A percentile compares a stretch with the other conserved stretches of the same genome.
These are phyloP conservation scores for Nelumbo lutea DNA, from an alignment of 164 flowering plant species.

Conservation along the genomic window DNA sequence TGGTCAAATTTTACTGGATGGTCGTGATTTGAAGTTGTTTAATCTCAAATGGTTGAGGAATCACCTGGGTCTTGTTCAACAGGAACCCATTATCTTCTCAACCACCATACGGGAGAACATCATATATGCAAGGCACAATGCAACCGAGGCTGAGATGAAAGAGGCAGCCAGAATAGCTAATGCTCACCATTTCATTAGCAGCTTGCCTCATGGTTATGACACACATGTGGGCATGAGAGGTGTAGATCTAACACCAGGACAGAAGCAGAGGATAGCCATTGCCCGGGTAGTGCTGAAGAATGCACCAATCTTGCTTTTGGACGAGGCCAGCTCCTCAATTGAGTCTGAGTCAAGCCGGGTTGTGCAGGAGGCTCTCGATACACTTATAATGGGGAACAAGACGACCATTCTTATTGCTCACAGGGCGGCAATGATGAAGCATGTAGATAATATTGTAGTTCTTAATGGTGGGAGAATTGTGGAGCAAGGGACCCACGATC, in stretches of 20 bases:
- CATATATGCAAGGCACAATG: conserved; percentile 94
- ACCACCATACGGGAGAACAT: conserved; percentile 93
- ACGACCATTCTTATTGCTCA: conserved; percentile 94
- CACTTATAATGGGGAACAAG: conserved; percentile 94
- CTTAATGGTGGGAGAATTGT: conserved; percentile 91
- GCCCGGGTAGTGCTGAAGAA: conserved; percentile 95
- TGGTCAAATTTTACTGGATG: conserved; percentile 83
- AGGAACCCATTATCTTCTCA: conserved; percentile 92
- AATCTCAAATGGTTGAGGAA: conserved; percentile 92
- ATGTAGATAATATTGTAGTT: conserved; percentile 96
- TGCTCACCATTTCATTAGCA: conserved; percentile 97
- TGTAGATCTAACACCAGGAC: conserved; percentile 92
- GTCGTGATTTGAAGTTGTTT: conserved; percentile 71
- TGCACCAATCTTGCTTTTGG: conserved; percentile 86
- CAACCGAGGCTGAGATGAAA: conserved; percentile 92
- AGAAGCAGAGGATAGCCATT: conserved; percentile 95
- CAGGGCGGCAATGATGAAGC: conserved; percentile 96
- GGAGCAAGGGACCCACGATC: conserved; percentile 91
- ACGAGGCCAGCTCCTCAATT: conserved; percentile 92
- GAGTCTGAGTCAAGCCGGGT: conserved; percentile 99
- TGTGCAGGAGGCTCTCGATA: conserved; percentile 96
- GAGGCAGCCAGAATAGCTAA: conserved; percentile 98
- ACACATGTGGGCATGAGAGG: conserved; percentile 98
- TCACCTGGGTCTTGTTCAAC: conserved; percentile 91
- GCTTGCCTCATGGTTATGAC: conserved; percentile 95